These are phyloP conservation scores for Blepharisma japonicum DNA, from an alignment of 73 alveolate species.

Conservation along the genomic window DNA sequence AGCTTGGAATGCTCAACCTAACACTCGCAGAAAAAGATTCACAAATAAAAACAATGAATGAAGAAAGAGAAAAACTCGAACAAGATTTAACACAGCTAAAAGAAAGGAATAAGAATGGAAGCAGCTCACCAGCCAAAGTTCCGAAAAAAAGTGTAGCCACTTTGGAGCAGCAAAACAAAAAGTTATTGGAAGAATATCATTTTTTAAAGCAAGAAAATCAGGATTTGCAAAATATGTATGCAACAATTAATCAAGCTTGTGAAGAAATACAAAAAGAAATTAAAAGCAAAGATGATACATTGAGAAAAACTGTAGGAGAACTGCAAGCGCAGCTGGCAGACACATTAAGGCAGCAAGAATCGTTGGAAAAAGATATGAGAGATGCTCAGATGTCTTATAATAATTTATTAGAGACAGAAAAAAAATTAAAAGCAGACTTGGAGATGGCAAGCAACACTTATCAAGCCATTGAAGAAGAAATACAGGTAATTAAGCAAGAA, in stretches of 20 bases:
- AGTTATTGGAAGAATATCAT: conserved; percentile 1
- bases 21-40: neutral
- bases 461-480: conserved; percentile 4
- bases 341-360: neutral
- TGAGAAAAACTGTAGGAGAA: neutral
- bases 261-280: neutral
- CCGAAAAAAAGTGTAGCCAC: conserved; percentile 16
- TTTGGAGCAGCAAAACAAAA: conserved; percentile 4
- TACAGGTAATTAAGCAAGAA: neutral
- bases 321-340: neutral
- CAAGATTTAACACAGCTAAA: neutral
- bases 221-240: neutral
- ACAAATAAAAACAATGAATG: neutral
- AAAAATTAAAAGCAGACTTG: too few relatives aligned
- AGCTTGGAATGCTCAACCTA: neutral
- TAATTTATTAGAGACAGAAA: too few relatives aligned
- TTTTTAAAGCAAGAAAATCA: neutral
- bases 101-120: neutral
- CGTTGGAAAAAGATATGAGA: neutral
- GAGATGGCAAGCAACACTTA: too few relatives aligned
- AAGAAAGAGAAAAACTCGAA: neutral
- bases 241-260: neutral
- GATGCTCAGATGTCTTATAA: too few relatives aligned
- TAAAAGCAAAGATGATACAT: neutral
- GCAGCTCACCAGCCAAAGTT: neutral